Conservation (phyloP, 495 filamentous ascomycete species). For the Rhypophila decipiens region DNA sequence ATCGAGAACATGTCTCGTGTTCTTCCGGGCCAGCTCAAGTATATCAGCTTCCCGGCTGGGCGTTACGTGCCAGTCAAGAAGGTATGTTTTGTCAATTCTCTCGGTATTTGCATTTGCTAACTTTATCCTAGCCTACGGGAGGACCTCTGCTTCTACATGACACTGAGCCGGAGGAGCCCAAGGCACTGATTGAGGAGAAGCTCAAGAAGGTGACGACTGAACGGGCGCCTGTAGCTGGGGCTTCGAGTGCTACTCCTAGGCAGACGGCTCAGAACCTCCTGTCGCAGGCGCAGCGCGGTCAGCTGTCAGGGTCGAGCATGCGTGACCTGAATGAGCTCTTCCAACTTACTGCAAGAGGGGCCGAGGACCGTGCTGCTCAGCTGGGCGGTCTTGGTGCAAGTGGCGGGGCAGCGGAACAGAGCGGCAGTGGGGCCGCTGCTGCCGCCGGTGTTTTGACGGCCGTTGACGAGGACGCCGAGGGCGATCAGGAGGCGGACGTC, state of each 20-base stretch:
- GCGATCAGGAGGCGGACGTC: constrained; percentile 70
- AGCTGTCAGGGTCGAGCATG: constrained; percentile 3
- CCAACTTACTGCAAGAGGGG: constrained; percentile 12
- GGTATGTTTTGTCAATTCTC: constrained; percentile 45
- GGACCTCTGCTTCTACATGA: constrained; percentile 90
- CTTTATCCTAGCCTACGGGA: constrained; percentile 67
- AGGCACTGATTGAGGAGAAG: constrained; percentile 77
- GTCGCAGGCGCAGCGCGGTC: constrained; percentile 5
- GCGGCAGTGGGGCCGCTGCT: constrained; percentile 55
- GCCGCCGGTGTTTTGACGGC: constrained; percentile 76
- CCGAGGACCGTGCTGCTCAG: constrained; percentile 12
- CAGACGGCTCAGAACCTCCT: constrained; percentile 12
- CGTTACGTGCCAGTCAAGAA: constrained; percentile 95
- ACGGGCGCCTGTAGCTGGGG: constrained; percentile 47
- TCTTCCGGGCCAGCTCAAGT: constrained; percentile 88
- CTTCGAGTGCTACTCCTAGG: constrained; percentile 13
- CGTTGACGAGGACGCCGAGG: constrained; percentile 80
- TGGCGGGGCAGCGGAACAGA: constrained; percentile 3
- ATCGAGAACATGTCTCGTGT: constrained; percentile 96
- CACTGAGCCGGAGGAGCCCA: constrained; percentile 69
- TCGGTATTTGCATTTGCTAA: constrained; percentile 33
- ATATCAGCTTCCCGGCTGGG: constrained; percentile 79
- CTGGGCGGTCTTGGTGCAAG: constrained; percentile 6
- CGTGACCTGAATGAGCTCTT: constrained; percentile 33
- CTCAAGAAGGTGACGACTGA: constrained; percentile 69